phyloP scores from a whole-genome alignment of 2,329 filamentous ascomycete genomes.

The Cadophora luteo-olivacea region DNA sequence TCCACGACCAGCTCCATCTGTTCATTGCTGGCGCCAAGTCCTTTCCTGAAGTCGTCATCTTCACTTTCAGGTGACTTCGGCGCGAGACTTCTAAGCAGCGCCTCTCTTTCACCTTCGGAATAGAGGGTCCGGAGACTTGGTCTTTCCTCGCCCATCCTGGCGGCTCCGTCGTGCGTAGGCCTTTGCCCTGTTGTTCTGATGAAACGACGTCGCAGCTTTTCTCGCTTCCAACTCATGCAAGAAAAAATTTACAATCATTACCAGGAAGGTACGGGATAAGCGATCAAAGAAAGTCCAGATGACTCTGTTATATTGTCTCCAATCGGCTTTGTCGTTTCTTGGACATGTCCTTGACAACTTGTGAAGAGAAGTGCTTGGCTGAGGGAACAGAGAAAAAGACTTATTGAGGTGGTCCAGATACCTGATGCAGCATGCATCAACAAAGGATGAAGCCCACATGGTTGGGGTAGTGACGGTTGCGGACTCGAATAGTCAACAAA shows the following conservation, averaged over 20 bases:
- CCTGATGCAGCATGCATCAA: neutral
- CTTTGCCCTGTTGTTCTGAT: neutral
- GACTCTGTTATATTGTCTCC: neutral
- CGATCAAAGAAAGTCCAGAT: neutral
- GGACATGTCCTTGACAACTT: neutral
- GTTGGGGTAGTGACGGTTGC: neutral
- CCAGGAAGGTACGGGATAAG: neutral
- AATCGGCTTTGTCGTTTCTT: neutral
- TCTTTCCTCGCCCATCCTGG: neutral
- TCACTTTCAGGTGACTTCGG: conserved; percentile 7
- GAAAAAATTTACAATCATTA: neutral
- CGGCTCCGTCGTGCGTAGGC: neutral
- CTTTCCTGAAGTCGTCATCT: conserved; percentile 1
- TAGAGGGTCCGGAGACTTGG: conserved; percentile 1
- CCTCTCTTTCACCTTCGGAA: conserved; percentile 6
- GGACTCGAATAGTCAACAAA: neutral
- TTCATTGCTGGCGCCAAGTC: neutral
- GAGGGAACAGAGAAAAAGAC: neutral
- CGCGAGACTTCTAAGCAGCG: neutral
- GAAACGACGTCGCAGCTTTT: neutral
- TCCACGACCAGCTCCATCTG: conserved; percentile 5
- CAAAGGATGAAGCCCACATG: neutral
- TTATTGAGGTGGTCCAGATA: neutral
- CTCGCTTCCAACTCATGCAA: neutral
- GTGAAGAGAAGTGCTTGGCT: neutral